A percentile compares a stretch with the other conserved stretches of the same genome.
phyloP scores from a whole-genome alignment of 768 basidiomycete genomes.

The Lentinus brumalis region DNA sequence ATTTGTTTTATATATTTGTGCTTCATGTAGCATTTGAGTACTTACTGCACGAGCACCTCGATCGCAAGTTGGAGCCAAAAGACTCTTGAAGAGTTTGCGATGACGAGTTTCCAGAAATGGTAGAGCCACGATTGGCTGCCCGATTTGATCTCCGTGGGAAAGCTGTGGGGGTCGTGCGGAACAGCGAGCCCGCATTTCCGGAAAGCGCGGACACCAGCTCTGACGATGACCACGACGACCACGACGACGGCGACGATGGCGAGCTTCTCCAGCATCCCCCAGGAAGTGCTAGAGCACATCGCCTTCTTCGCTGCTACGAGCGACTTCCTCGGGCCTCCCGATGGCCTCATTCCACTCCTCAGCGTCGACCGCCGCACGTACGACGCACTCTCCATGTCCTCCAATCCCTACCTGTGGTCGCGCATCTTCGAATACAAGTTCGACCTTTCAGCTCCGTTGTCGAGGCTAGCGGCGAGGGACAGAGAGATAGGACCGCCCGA shows the following conservation, averaged over 20 bases:
- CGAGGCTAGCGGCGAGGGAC: slow-evolving; percentile 43
- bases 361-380: slow-evolving; percentile 50
- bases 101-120: background rate
- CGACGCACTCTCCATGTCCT: slow-evolving; percentile 47
- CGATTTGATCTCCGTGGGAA: slow-evolving; percentile 4
- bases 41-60: no score
- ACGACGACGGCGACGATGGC: slow-evolving; percentile 14
- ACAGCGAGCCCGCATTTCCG: background rate
- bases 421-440: slow-evolving; percentile 70
- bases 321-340: slow-evolving; percentile 59
- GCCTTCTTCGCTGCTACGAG: slow-evolving; percentile 64
- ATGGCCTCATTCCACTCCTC: slow-evolving; percentile 58
- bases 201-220: background rate
- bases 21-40: no score
- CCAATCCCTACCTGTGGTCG: slow-evolving; percentile 74
- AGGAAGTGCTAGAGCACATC: slow-evolving; percentile 80
- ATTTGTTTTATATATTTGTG: no score
- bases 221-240: slow-evolving; percentile 1
- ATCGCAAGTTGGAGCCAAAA: no score
- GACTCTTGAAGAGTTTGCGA: no score
- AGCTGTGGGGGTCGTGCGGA: background rate
- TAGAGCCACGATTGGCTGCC: background rate
- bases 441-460: slow-evolving; percentile 52
- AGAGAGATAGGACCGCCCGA: background rate
- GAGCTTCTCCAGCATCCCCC: slow-evolving; percentile 49